phyloP scores from a whole-genome alignment of 176 grass and related monocot species.

The bread wheat (Triticum aestivum) region DNA sequence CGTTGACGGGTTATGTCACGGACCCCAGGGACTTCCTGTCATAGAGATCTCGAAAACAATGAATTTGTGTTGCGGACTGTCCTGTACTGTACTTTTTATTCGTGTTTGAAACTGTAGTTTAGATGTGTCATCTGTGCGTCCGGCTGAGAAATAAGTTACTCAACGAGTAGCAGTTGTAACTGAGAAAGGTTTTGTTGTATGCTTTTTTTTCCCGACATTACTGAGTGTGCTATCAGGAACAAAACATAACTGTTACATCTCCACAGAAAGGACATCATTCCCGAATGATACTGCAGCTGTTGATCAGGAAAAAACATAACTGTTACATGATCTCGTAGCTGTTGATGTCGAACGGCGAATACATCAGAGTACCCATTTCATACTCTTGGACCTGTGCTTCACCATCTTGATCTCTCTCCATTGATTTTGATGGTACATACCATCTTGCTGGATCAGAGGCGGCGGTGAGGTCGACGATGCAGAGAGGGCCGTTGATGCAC shows the following conservation, averaged over 20 bases:
- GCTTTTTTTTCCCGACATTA: background rate
- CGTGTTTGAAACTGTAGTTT: background rate
- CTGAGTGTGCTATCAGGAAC: background rate
- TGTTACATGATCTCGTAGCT: no score
- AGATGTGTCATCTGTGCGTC: background rate
- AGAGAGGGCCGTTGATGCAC: no score
- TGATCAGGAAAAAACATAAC: no score
- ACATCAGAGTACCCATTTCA: background rate
- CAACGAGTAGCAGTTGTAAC: background rate
- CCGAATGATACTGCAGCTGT: background rate
- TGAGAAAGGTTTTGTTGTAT: background rate
- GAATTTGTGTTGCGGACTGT: background rate
- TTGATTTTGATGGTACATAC: background rate
- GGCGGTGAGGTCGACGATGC: background rate
- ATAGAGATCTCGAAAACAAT: background rate
- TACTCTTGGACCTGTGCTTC: background rate
- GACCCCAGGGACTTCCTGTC: constrained; percentile 85
- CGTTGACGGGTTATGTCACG: constrained; percentile 77
- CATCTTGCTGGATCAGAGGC: background rate
- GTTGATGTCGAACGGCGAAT: no score
- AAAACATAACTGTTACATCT: background rate
- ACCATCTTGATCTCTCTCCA: background rate
- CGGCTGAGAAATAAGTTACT: constrained; percentile 21
- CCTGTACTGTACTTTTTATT: background rate
- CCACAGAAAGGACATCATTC: background rate